Conservation (phyloP, 2,329 filamentous ascomycete genomes). For the Incumbomyces delicatus region DNA sequence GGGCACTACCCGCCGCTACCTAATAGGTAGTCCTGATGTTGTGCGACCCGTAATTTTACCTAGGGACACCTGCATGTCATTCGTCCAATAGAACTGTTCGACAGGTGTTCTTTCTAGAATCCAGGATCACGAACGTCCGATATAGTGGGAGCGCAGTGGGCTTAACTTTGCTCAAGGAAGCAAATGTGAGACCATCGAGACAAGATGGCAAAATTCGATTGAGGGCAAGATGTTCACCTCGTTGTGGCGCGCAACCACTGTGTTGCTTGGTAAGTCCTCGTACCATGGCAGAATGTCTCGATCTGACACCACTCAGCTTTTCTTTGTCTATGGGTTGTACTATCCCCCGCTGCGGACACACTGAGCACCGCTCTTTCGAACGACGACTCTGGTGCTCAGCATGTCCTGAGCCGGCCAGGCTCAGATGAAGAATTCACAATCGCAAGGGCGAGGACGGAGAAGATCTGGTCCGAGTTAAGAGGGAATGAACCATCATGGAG, state of each 20-base stretch:
- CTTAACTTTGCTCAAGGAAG: slow-evolving; percentile 1
- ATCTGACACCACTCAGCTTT: too few species aligned
- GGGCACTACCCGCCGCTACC: too few species aligned
- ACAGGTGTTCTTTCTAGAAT: neutral
- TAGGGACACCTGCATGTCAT: too few species aligned
- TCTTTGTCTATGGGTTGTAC: too few species aligned
- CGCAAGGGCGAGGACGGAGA: neutral
- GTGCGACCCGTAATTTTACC: too few species aligned
- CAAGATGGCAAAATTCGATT: too few species aligned
- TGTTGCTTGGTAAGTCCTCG: neutral
- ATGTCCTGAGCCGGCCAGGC: neutral
- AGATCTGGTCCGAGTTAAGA: slow-evolving; percentile 17
- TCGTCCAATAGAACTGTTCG: neutral
- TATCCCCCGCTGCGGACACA: too few species aligned
- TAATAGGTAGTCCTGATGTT: too few species aligned
- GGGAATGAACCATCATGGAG: slow-evolving; percentile 19
- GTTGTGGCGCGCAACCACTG: neutral
- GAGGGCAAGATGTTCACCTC: neutral
- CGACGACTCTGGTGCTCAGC: too few species aligned
- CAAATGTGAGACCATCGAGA: neutral
- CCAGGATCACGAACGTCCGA: neutral
- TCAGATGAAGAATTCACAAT: neutral
- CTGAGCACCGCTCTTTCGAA: too few species aligned
- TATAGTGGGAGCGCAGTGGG: too few species aligned
- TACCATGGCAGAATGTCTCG: too few species aligned